Conservation (phyloP, 2,329 filamentous ascomycete genomes). For the Aspergillus sp. region DNA sequence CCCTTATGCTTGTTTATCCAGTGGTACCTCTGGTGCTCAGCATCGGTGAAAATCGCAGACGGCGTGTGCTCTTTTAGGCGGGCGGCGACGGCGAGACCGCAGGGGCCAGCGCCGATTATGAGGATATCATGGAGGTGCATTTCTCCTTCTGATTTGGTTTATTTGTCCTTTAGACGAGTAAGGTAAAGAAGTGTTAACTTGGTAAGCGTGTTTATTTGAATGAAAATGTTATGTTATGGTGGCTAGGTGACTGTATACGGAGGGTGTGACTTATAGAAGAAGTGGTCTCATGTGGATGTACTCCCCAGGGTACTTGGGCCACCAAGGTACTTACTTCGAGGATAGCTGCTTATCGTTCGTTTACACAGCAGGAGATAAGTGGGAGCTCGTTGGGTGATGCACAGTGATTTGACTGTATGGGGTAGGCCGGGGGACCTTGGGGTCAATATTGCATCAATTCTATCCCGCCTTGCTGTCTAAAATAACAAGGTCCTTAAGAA, state of each 20-base stretch:
- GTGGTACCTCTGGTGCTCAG: constrained; percentile 77
- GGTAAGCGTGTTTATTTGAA: too few species aligned
- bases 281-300: too few species aligned
- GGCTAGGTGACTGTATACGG: too few species aligned
- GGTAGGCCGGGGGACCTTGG: constrained; percentile 28
- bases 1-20: constrained; percentile 69
- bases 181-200: too few species aligned
- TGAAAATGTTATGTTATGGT: too few species aligned
- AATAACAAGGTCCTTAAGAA: too few species aligned
- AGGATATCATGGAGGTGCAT: constrained; percentile 57
- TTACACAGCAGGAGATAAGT: too few species aligned
- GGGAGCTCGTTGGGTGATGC: background rate
- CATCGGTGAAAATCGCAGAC: constrained; percentile 77
- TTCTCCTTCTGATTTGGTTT: background rate
- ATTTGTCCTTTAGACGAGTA: too few species aligned
- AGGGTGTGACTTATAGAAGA: too few species aligned
- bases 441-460: background rate
- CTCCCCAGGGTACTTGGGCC: constrained; percentile 31
- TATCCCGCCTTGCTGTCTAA: too few species aligned
- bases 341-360: too few species aligned
- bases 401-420: background rate
- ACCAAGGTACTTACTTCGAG: background rate
- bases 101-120: constrained; percentile 73
- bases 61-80: constrained; percentile 71
- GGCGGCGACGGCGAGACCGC: constrained; percentile 71